Percentiles rank a stretch among this genome's conserved stretches.
Evolutionary conservation across 805 yeast species (phyloP).

Genomic region (Wickerhamomyces chaumierensis): DNA sequence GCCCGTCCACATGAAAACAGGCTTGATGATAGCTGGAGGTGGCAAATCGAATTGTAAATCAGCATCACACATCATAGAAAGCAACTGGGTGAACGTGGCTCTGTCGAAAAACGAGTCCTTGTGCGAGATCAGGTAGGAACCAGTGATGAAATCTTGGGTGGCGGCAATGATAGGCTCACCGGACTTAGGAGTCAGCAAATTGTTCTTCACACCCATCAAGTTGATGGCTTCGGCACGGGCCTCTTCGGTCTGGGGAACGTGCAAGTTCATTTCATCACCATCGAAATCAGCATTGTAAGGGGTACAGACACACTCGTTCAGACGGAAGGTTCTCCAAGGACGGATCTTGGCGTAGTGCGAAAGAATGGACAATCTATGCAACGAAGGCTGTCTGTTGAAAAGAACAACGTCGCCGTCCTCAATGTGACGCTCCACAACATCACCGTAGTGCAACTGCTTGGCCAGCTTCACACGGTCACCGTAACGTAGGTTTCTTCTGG

Average conservation of each 20-base stretch:
- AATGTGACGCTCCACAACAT: constrained; percentile 89
- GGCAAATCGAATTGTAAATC: constrained; percentile 82
- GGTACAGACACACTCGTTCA: constrained; percentile 98
- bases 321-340: constrained; percentile 96
- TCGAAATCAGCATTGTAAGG: constrained; percentile 99
- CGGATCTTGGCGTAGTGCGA: constrained; percentile 93
- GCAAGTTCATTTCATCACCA: constrained; percentile 98
- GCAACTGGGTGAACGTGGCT: constrained; percentile 68
- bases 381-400: constrained; percentile 95
- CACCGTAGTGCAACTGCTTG: constrained; percentile 70
- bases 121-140: constrained; percentile 83
- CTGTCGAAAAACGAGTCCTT: constrained; percentile 91
- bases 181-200: constrained; percentile 87
- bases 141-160: constrained; percentile 97
- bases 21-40: constrained; percentile 89
- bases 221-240: constrained; percentile 98
- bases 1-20: constrained; percentile 90
- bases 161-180: constrained; percentile 99
- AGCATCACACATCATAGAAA: constrained; percentile 96
- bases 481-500: constrained; percentile 78
- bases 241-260: constrained; percentile 98
- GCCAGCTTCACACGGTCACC: constrained; percentile 80
- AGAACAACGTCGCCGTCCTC: constrained; percentile 96
- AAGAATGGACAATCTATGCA: constrained; percentile 86
- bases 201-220: constrained; percentile 95